Conservation (phyloP, 805 yeast genomes). For the Candida ulmi region DNA sequence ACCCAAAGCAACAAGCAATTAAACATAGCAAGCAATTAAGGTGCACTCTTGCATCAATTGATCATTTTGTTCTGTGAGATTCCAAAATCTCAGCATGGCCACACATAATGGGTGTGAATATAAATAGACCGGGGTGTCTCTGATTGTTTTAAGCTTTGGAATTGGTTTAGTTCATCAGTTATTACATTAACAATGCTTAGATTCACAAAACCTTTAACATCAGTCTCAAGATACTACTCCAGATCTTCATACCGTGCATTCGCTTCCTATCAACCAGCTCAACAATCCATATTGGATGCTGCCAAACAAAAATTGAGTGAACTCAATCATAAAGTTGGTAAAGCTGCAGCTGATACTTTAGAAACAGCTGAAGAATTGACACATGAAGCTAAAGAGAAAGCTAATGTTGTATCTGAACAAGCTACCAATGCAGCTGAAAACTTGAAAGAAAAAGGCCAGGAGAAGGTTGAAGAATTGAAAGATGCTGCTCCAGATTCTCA, state of each 20-base stretch:
- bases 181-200: not conserved
- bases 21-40: too few species aligned
- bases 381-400: conserved; percentile 8
- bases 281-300: conserved; percentile 16
- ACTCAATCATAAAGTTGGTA: conserved; percentile 19
- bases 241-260: not conserved
- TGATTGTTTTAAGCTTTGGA: too few species aligned
- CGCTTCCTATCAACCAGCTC: conserved; percentile 2
- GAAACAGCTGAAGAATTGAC: conserved; percentile 15
- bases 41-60: too few species aligned
- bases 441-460: not conserved
- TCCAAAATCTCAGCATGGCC: too few species aligned
- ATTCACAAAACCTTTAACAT: not conserved
- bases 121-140: too few species aligned
- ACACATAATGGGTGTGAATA: too few species aligned
- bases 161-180: too few species aligned
- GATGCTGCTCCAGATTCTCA: conserved; percentile 1
- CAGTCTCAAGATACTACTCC: not conserved
- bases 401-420: not conserved
- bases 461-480: not conserved
- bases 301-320: conserved; percentile 18
- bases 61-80: too few species aligned
- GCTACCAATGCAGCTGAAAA: conserved; percentile 4
- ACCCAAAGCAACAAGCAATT: too few species aligned
- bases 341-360: conserved; percentile 18